Evolutionary conservation across 2,329 filamentous ascomycete genomes (phyloP).

Genomic region (Blastomyces parvus): DNA sequence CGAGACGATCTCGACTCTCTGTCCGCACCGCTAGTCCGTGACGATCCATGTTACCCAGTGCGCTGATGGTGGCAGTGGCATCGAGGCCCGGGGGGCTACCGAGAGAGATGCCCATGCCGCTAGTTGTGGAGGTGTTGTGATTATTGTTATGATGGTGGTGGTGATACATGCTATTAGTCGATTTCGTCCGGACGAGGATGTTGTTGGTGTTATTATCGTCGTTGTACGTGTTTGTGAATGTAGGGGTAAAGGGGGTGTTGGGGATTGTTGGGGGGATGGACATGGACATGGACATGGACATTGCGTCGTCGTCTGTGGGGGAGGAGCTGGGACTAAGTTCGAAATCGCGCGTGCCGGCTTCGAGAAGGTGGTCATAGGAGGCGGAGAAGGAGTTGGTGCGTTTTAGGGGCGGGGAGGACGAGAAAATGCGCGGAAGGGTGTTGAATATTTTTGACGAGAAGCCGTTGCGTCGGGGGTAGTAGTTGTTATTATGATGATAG

Average conservation of each 20-base stretch:
- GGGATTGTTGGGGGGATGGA: neutral
- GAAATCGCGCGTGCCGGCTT: slow-evolving; percentile 67
- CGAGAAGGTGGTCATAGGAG: slow-evolving; percentile 72
- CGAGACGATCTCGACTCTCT: slow-evolving; percentile 73
- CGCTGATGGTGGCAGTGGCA: neutral
- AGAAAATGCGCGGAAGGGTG: neutral
- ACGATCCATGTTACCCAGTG: slow-evolving; percentile 43
- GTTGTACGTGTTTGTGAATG: neutral
- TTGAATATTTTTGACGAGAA: slow-evolving; percentile 12
- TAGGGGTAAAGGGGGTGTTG: neutral
- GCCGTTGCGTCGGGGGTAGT: slow-evolving; percentile 33
- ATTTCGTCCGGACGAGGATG: slow-evolving; percentile 15
- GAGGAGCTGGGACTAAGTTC: slow-evolving; percentile 63
- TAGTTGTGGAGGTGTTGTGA: neutral
- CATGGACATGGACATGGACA: slow-evolving; percentile 44
- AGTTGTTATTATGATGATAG: slow-evolving; percentile 34
- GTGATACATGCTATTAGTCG: slow-evolving; percentile 11
- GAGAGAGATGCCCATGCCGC: neutral
- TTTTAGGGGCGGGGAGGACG: slow-evolving; percentile 21
- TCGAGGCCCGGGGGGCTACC: neutral
- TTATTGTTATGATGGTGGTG: neutral
- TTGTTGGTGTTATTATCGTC: neutral
- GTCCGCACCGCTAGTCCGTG: slow-evolving; percentile 70
- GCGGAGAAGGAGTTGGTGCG: slow-evolving; percentile 25
- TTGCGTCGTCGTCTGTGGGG: slow-evolving; percentile 53